Conservation (phyloP, 2,329 filamentous ascomycete genomes). For the Cladosporium sp. region DNA sequence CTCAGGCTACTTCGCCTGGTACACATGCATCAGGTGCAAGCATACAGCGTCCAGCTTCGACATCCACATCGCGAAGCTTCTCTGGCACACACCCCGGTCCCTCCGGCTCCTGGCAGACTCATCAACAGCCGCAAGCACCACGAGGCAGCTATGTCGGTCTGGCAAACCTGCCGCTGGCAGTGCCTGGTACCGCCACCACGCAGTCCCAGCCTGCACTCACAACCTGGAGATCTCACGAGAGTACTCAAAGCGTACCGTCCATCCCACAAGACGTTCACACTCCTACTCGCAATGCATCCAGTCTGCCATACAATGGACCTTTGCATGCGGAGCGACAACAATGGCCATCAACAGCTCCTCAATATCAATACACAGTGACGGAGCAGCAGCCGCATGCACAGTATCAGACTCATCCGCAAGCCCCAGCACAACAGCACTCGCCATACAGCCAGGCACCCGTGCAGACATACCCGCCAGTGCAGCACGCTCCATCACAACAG, state of each 20-base stretch:
- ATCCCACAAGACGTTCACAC: constrained; percentile 12
- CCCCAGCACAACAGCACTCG: constrained; percentile 6
- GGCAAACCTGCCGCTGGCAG: constrained; percentile 12
- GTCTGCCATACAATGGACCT: constrained; percentile 14
- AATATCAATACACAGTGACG: constrained; percentile 22
- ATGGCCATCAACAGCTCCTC: constrained; percentile 19
- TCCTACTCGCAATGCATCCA: constrained; percentile 15
- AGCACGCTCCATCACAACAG: not conserved
- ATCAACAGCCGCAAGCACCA: constrained; percentile 13
- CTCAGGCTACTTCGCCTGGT: constrained; percentile 24
- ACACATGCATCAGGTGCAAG: constrained; percentile 20
- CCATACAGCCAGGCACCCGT: constrained; percentile 14
- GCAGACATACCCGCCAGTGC: constrained; percentile 9
- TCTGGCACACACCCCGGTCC: constrained; percentile 23
- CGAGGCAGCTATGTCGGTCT: constrained; percentile 8
- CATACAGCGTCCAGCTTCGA: constrained; percentile 24
- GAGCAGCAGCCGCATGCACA: constrained; percentile 22
- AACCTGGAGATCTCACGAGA: constrained; percentile 29
- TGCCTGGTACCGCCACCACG: constrained; percentile 17
- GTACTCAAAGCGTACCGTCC: constrained; percentile 15
- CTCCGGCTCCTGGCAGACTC: constrained; percentile 27
- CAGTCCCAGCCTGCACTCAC: constrained; percentile 20
- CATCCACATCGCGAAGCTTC: constrained; percentile 25
- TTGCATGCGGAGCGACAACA: constrained; percentile 19
- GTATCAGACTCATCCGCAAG: constrained; percentile 18